A percentile compares a stretch with the other conserved stretches of the same genome.
These are phyloP conservation scores for Leccinum truebloodii DNA, from an alignment of 768 basidiomycete species.

Conservation along the genomic window DNA sequence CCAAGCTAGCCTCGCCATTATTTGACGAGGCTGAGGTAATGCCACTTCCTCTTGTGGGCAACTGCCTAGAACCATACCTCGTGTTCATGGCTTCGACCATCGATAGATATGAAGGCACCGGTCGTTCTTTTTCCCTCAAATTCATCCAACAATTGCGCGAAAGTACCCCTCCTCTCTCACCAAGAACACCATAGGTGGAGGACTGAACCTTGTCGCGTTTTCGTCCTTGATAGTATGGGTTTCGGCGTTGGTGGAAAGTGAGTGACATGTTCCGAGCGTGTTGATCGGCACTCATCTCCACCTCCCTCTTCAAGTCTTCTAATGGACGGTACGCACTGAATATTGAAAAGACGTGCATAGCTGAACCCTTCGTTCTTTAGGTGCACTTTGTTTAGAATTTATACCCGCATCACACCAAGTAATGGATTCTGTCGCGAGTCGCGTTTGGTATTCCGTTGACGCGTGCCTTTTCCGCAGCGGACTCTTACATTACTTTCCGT, in stretches of 20 bases:
- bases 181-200: conserved; percentile 32
- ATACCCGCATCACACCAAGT: conserved; percentile 44
- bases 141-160: no score
- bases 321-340: conserved; percentile 42
- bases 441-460: not conserved
- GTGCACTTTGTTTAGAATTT: conserved; percentile 47
- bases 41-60: no score
- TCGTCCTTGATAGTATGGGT: conserved; percentile 45
- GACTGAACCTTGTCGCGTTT: conserved; percentile 47
- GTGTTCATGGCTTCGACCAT: no score
- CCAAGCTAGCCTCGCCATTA: no score
- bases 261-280: conserved; percentile 22
- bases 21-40: no score
- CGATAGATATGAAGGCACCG: no score
- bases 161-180: no score
- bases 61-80: no score
- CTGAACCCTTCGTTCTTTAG: conserved; percentile 23
- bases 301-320: conserved; percentile 35
- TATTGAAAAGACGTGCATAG: not conserved
- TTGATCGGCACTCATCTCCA: conserved; percentile 21
- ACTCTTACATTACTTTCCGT: conserved; percentile 55
- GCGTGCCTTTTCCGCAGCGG: conserved; percentile 33
- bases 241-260: conserved; percentile 55
- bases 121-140: no score
- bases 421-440: conserved; percentile 3